phyloP scores from a whole-genome alignment of 768 basidiomycete species.

The Neoboletus magnificus region DNA sequence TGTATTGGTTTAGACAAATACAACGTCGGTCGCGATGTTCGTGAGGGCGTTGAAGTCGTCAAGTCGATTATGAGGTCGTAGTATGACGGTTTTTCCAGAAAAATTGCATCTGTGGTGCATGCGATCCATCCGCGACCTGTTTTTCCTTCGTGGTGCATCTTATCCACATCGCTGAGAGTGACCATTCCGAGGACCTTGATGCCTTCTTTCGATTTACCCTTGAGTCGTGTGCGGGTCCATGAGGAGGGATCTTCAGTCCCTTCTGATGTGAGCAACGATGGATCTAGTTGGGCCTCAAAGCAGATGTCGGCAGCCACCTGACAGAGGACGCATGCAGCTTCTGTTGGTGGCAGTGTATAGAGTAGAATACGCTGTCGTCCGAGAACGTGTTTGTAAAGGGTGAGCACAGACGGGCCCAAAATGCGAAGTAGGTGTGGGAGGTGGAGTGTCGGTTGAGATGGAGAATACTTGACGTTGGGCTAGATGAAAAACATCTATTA shows the following conservation, averaged over 20 bases:
- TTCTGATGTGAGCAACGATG: constrained; percentile 20
- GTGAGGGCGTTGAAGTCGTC: constrained; percentile 60
- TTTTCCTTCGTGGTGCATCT: constrained; percentile 52
- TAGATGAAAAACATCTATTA: constrained; percentile 18
- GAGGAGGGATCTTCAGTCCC: constrained; percentile 26
- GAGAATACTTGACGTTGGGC: constrained; percentile 21
- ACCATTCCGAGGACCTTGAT: constrained; percentile 77
- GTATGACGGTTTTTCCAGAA: constrained; percentile 72
- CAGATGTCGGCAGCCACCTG: constrained; percentile 61
- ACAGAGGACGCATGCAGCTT: constrained; percentile 71
- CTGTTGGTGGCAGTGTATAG: constrained; percentile 76
- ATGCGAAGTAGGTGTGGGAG: constrained; percentile 74
- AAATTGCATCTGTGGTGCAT: constrained; percentile 83
- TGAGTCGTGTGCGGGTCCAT: constrained; percentile 31
- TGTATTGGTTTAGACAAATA: constrained; percentile 53
- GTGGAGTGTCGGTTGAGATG: constrained; percentile 57
- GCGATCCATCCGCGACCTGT: constrained; percentile 79
- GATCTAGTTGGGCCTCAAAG: constrained; percentile 43
- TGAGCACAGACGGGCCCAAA: constrained; percentile 74
- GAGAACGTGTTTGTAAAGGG: constrained; percentile 76
- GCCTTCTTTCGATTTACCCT: constrained; percentile 45
- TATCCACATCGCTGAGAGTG: constrained; percentile 69
- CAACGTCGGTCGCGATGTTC: constrained; percentile 62
- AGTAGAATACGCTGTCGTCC: constrained; percentile 74
- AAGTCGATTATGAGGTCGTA: constrained; percentile 83